A percentile compares a stretch with the other conserved stretches of the same genome.
These are phyloP conservation scores for Cystobasidium slooffiae DNA, from an alignment of 1,284 basidiomycete genomes.

Conservation along the genomic window DNA sequence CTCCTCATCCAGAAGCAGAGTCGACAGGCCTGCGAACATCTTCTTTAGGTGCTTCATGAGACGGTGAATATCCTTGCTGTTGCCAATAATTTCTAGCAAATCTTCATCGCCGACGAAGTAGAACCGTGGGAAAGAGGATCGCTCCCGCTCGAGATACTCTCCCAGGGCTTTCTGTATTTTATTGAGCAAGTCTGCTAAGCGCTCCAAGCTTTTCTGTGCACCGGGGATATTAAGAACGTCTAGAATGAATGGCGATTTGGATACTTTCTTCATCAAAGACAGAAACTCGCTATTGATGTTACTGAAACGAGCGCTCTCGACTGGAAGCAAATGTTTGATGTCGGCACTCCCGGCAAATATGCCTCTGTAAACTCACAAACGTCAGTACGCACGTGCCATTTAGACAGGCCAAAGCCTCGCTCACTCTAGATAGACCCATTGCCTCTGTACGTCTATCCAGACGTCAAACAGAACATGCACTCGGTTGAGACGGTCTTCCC, in stretches of 20 bases:
- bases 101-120: conserved; percentile 99
- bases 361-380: conserved; percentile 61
- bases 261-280: conserved; percentile 98
- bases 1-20: conserved; percentile 74
- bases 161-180: conserved; percentile 99
- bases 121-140: conserved; percentile 97
- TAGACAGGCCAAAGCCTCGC: conserved; percentile 7
- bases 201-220: conserved; percentile 95
- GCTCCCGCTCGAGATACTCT: conserved; percentile 96
- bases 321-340: conserved; percentile 96
- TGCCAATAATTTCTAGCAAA: conserved; percentile 97
- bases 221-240: conserved; percentile 96
- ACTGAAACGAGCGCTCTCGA: conserved; percentile 94
- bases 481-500: conserved; percentile 76
- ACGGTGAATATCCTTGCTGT: conserved; percentile 95
- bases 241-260: conserved; percentile 96
- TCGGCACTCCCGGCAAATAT: conserved; percentile 99
- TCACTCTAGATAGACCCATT: conserved; percentile 96
- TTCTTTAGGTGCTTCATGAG: conserved; percentile 99
- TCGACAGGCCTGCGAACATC: conserved; percentile 98
- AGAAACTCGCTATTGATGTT: conserved; percentile 99
- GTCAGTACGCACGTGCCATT: not conserved
- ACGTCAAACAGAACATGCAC: conserved; percentile 97
- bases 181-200: conserved; percentile 90
- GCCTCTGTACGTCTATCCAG: conserved; percentile 99